Base-by-base conservation (phyloP, 2,329 filamentous ascomycete species). In the Coniochaeta sp. region DNA sequence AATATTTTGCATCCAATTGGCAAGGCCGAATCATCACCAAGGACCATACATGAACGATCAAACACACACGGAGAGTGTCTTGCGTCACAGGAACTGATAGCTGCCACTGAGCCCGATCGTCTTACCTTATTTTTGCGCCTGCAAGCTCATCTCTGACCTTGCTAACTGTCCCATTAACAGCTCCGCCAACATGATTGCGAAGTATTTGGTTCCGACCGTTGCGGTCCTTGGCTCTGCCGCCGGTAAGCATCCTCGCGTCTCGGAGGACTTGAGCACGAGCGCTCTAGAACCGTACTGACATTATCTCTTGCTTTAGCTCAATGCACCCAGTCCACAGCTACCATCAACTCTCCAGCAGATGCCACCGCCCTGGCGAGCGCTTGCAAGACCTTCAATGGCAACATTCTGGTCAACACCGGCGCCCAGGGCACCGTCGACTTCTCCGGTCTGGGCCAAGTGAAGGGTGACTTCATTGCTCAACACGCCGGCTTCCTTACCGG, bases 371-470 rank as follows among this genome's bases (percentile, higher is more conserved):
- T 93, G 62, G 73, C 81, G 59, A 69, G 71, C 64, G 17, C 54
- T 22, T 96, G 93, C 83, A 72, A 76, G n/a, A 89, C 83, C 60
- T 81, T 90, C 71, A 76, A 83, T 58, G 91, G 89, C 69, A 81
- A 83, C 72, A 79, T 96, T 63, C 80, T 84, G 64, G 81, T 96
- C 65, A 81, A 80, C 63, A 77, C 79, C 40, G 71, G 73, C 58
- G 80, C 86, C 42, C 75, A 80, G 58, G 83, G 82, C 55, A 73
- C 74, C 63, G 80, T 96, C 66, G 74, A 77, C 59, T 74, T 97
- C 65, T 77, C 83, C 68, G 86, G 87, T 57, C 75, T 84, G 54
- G 68, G 83, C 69, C 67, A 78, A 63, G 80, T 89, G 68, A 76
- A 76, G 58, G 85, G 85, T 64, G 77, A 81, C 69, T 71, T 89